Conservation (phyloP, 352 stramenopile genomes). For the Phytopythium chamaehyphon region DNA sequence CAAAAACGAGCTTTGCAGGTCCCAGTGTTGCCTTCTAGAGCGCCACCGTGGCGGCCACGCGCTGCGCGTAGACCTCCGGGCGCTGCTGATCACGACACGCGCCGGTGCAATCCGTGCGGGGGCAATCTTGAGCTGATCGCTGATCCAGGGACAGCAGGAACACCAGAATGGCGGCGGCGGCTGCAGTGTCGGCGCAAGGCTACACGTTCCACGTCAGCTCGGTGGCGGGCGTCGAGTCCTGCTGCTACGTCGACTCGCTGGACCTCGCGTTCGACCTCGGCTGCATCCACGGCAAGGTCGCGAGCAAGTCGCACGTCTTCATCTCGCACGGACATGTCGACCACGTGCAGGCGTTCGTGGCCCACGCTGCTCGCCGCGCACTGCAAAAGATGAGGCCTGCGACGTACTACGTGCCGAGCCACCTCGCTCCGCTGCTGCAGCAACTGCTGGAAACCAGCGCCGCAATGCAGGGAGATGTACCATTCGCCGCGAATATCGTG, state of each 20-base stretch:
- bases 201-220: conserved; percentile 56
- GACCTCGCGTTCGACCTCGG: conserved; percentile 80
- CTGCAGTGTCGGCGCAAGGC: conserved; percentile 29
- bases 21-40: too few species aligned
- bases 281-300: conserved; percentile 34
- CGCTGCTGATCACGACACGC: background rate
- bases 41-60: too few species aligned
- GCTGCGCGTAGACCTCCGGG: too few species aligned
- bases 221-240: conserved; percentile 72
- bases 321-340: conserved; percentile 86
- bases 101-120: background rate
- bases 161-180: conserved; percentile 12
- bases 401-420: conserved; percentile 61
- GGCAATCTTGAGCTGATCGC: background rate
- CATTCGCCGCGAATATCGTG: conserved; percentile 48
- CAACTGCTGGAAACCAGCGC: conserved; percentile 44
- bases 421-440: conserved; percentile 48
- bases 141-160: background rate
- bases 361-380: conserved; percentile 53
- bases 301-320: conserved; percentile 74
- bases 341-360: conserved; percentile 64
- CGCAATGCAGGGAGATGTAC: conserved; percentile 53
- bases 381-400: conserved; percentile 53
- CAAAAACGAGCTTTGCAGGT: conserved; percentile 3
- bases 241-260: conserved; percentile 67